Percentiles rank a stretch among this genome's conserved stretches.
phyloP scores from a whole-genome alignment of 331 rosid species.

The Pyracantha coccinea region DNA sequence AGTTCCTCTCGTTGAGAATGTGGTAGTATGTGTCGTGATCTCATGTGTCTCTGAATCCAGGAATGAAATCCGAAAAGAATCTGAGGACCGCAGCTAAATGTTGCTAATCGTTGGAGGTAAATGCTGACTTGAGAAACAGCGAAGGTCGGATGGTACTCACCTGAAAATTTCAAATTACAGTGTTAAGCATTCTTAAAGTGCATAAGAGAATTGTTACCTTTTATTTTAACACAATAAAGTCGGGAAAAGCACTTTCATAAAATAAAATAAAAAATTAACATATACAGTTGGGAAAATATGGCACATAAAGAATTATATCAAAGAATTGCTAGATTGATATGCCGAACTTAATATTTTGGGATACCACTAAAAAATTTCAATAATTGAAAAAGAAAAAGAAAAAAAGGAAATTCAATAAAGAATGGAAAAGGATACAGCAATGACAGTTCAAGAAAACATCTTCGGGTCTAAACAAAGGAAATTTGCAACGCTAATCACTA shows the following conservation, averaged over 20 bases:
- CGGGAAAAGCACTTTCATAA: neutral
- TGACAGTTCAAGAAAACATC: neutral
- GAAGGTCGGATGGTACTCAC: slow-evolving; percentile 71
- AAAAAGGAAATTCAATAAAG: no score
- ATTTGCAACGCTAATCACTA: neutral
- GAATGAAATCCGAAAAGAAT: slow-evolving; percentile 72
- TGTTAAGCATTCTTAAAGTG: neutral
- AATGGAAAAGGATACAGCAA: neutral
- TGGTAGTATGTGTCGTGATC: slow-evolving; percentile 65
- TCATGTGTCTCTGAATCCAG: slow-evolving; percentile 56
- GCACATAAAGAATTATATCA: no score
- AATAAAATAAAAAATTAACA: no score
- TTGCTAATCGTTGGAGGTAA: slow-evolving; percentile 55
- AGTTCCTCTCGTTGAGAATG: slow-evolving; percentile 67
- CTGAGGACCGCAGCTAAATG: slow-evolving; percentile 82
- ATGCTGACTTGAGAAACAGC: slow-evolving; percentile 84
- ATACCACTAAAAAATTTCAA: no score
- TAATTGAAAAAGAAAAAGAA: no score
- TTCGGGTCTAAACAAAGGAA: neutral
- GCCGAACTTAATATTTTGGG: no score
- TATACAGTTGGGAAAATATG: no score
- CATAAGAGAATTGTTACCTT: neutral
- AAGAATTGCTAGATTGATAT: no score
- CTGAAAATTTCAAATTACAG: slow-evolving; percentile 40
- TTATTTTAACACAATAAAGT: neutral